Base-by-base conservation (phyloP, 2,329 filamentous ascomycete species). In the Apiospora saccharicola region DNA sequence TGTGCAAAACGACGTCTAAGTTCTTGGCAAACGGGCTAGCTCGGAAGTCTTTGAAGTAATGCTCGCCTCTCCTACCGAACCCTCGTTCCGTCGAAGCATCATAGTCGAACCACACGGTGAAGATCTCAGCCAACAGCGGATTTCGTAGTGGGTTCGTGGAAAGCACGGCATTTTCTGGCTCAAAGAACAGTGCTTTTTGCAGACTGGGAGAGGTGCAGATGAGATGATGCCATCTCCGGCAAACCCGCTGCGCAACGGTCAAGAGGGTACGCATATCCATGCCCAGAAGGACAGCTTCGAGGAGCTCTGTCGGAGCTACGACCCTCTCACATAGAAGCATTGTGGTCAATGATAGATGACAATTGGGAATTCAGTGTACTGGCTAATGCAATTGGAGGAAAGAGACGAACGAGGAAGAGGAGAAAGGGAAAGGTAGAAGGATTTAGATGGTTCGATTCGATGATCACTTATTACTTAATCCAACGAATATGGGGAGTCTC, bases 221-320 rank as follows among this genome's bases (percentile, higher is more conserved):
- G 3, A 67, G 30, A 10, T 41, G 30, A 41, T 41, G 57, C 57
- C 57, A 67, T 22, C 24, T 34, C 22, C 30, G 57, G 30, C 57
- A 67, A 7, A 67, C 14, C 19, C 57, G 19, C 57, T 67, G 57
- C 16, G 30, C 57, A 1, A 30, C 16, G 2, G 57, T 67, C 30
- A 67, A 26, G 37, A 67, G 57, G 14, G 57, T 67, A n/a, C 57
- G 57, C 30, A 67, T 67, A 22, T 67, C 57, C 30, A 67, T 34
- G 57, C 37, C 3, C 16, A 34, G 16, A 24, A 67, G 57, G 14
- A 67, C 13, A 22, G 57, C 57, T 22, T 34, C 37, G 22, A 67
- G 57, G 14, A 67, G 57, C 57, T 67, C 57, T 1, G 57, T 51
- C 49, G 49, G 49, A 13, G 49, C 49, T 8, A 51, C 49, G 3